phyloP scores from a whole-genome alignment of 345 rosid species.

The Populus deltoides region DNA sequence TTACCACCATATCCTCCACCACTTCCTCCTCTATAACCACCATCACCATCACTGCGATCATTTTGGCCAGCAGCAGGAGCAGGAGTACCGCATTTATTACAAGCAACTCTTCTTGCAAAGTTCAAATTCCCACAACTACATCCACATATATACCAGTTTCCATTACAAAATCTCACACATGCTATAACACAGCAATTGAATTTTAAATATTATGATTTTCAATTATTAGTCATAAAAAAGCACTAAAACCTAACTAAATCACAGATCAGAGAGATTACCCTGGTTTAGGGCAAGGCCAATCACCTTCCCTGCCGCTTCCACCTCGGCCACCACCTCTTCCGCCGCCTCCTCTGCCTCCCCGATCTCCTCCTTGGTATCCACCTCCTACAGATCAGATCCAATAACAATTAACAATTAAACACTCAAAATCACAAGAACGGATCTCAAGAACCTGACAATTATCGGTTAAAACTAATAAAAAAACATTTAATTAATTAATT shows the following conservation, averaged over 20 bases:
- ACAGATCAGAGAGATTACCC: conserved; percentile 37
- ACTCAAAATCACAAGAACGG: neutral
- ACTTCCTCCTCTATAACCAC: conserved; percentile 50
- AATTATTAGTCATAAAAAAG: neutral
- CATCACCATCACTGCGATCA: conserved; percentile 35
- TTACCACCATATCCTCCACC: conserved; percentile 52
- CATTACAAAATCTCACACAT: conserved; percentile 16
- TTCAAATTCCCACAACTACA: conserved; percentile 96
- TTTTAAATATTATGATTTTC: neutral
- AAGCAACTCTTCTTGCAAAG: conserved; percentile 89
- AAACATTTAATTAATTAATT: neutral
- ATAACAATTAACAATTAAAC: neutral
- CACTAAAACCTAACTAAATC: neutral
- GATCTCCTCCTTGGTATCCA: conserved; percentile 41
- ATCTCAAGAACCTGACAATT: neutral
- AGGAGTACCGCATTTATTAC: conserved; percentile 93
- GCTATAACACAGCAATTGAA: neutral
- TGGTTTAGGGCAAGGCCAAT: conserved; percentile 92
- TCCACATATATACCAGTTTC: conserved; percentile 32
- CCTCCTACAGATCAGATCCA: conserved; percentile 29
- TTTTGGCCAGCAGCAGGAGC: conserved; percentile 53
- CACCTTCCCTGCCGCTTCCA: conserved; percentile 89
- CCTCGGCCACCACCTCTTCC: conserved; percentile 49
- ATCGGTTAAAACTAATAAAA: conserved; percentile 19
- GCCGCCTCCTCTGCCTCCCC: conserved; percentile 70